Evolutionary conservation across 768 basidiomycete genomes (phyloP).

Genomic region (Calocera cornea): DNA sequence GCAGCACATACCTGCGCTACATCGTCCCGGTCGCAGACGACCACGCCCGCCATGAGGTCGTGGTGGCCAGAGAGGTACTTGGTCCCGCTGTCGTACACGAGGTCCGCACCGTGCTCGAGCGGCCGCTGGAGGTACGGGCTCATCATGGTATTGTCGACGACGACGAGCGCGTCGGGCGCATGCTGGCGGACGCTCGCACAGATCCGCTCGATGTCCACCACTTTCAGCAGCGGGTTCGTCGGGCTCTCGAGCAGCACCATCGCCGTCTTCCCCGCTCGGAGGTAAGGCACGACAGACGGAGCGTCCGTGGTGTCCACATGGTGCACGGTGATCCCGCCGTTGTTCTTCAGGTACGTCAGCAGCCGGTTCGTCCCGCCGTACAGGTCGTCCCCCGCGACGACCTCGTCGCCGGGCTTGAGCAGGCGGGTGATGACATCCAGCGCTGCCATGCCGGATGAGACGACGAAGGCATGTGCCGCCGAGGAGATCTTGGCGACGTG

Average conservation of each 20-base stretch:
- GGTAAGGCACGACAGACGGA: conserved; percentile 42
- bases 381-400: conserved; percentile 92
- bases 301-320: conserved; percentile 88
- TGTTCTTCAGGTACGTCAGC: conserved; percentile 70
- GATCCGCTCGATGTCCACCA: conserved; percentile 77
- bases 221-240: conserved; percentile 92
- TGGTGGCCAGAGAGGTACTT: conserved; percentile 98
- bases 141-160: conserved; percentile 99
- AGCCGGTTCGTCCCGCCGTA: conserved; percentile 98
- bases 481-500: conserved; percentile 96
- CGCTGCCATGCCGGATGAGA: conserved; percentile 97
- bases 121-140: conserved; percentile 94
- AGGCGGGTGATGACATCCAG: conserved; percentile 88
- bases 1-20: conserved; percentile 52
- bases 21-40: conserved; percentile 84
- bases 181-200: conserved; percentile 69
- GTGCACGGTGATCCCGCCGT: conserved; percentile 78
- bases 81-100: conserved; percentile 95
- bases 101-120: conserved; percentile 87
- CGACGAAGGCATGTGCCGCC: conserved; percentile 75
- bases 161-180: conserved; percentile 65
- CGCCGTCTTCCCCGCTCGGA: conserved; percentile 60
- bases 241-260: conserved; percentile 98
- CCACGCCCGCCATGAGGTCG: conserved; percentile 96
- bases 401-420: conserved; percentile 87